Evolutionary conservation across 352 stramenopile species (phyloP).

Genomic region (Aphanomyces euteiches): DNA sequence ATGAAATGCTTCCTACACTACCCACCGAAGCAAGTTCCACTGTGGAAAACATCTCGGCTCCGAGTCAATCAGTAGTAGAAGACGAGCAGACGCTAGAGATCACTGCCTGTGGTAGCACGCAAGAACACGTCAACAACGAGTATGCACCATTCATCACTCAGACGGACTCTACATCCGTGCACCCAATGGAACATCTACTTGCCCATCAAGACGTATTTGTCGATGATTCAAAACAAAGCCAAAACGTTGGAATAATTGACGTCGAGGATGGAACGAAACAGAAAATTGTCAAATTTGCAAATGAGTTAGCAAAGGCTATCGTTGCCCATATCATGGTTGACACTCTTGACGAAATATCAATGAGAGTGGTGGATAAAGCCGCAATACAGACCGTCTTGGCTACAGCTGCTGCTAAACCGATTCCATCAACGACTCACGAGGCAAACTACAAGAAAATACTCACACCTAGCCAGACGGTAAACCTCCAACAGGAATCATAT

Average conservation of each 20-base stretch:
- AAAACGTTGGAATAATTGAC: no score
- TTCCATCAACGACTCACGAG: no score
- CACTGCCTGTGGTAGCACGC: neutral
- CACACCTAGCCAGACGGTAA: no score
- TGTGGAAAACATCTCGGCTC: neutral
- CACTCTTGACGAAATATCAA: no score
- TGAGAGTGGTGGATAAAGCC: no score
- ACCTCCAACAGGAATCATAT: no score
- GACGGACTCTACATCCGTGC: no score
- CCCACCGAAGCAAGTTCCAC: neutral
- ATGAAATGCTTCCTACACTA: neutral
- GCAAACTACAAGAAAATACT: no score
- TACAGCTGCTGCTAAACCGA: no score
- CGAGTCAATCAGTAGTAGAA: neutral
- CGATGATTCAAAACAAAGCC: conserved; percentile 1
- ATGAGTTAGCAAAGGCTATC: no score
- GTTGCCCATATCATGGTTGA: no score
- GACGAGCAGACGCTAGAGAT: neutral
- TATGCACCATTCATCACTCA: neutral
- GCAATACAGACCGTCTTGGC: no score
- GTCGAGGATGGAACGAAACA: neutral
- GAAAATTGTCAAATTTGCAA: neutral
- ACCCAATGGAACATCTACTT: neutral
- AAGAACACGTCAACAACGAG: neutral
- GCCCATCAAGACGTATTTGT: neutral